Percentiles rank a stretch among this genome's conserved stretches.
Conservation (phyloP, 495 filamentous ascomycete species). For the Penicillium atrosanguineum region DNA sequence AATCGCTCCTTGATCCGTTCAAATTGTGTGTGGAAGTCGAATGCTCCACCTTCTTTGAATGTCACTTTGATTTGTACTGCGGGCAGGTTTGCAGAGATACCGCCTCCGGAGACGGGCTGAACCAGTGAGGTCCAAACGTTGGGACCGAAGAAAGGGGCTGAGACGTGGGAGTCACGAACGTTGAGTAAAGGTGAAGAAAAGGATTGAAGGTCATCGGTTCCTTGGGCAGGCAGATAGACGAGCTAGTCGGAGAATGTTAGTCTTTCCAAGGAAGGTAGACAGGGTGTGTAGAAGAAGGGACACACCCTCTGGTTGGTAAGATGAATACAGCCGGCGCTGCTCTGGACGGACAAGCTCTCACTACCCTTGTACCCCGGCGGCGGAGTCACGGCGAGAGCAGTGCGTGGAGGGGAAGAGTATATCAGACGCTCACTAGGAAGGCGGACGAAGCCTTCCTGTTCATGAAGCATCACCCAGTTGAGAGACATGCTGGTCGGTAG, state of each 20-base stretch:
- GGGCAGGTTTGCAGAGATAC: conserved; percentile 70
- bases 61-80: conserved; percentile 77
- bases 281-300: neutral
- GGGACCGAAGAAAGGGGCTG: conserved; percentile 92
- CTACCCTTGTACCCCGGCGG: conserved; percentile 55
- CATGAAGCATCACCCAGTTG: conserved; percentile 80
- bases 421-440: conserved; percentile 68
- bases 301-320: conserved; percentile 89
- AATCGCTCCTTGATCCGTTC: conserved; percentile 82
- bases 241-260: conserved; percentile 49
- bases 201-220: conserved; percentile 70
- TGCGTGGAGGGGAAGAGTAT: conserved; percentile 71
- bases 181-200: conserved; percentile 86
- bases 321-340: conserved; percentile 62
- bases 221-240: conserved; percentile 78
- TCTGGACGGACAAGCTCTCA: conserved; percentile 55
- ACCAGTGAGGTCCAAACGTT: conserved; percentile 84
- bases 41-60: conserved; percentile 93
- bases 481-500: conserved; percentile 55
- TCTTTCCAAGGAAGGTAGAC: neutral
- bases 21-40: conserved; percentile 82
- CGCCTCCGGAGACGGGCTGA: conserved; percentile 79
- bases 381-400: conserved; percentile 60
- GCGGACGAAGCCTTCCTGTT: conserved; percentile 61
- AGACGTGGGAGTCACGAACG: conserved; percentile 83